phyloP scores from a whole-genome alignment of 192 early-diverging fungal species.

The Podila epicladia region DNA sequence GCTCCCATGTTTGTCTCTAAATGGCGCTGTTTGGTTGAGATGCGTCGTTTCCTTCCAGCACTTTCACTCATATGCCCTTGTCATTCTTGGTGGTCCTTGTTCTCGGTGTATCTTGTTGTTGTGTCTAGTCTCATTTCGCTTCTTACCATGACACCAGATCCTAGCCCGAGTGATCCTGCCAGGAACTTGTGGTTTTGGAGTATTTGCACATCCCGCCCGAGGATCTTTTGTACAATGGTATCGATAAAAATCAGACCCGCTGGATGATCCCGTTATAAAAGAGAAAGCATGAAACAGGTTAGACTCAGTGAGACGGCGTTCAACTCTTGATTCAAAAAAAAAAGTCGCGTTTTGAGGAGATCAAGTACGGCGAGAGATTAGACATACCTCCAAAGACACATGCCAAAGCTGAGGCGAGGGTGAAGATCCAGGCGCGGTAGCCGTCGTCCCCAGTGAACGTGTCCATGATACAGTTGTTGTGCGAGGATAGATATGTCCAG shows the following conservation, averaged over 20 bases:
- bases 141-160: slow-evolving; percentile 55
- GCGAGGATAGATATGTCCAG: not conserved
- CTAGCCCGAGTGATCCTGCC: slow-evolving; percentile 52
- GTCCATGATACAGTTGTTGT: not conserved
- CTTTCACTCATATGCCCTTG: no score
- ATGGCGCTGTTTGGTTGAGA: no score
- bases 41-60: no score
- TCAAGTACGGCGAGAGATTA: not conserved
- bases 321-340: no score
- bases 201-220: slow-evolving; percentile 35
- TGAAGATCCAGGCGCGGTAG: slow-evolving; percentile 50
- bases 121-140: not conserved
- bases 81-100: no score
- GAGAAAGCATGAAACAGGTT: not conserved
- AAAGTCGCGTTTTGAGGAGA: not conserved
- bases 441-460: slow-evolving; percentile 8
- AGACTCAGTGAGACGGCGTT: not conserved
- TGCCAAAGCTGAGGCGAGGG: slow-evolving; percentile 50
- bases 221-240: slow-evolving; percentile 35
- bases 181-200: slow-evolving; percentile 49
- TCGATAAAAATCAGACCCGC: slow-evolving; percentile 53
- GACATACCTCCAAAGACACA: slow-evolving; percentile 55
- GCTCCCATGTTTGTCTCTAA: no score
- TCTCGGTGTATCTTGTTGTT: no score
- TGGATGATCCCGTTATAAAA: not conserved